These are phyloP conservation scores for Saturnispora dispora DNA, from an alignment of 805 yeast species.

Conservation along the genomic window DNA sequence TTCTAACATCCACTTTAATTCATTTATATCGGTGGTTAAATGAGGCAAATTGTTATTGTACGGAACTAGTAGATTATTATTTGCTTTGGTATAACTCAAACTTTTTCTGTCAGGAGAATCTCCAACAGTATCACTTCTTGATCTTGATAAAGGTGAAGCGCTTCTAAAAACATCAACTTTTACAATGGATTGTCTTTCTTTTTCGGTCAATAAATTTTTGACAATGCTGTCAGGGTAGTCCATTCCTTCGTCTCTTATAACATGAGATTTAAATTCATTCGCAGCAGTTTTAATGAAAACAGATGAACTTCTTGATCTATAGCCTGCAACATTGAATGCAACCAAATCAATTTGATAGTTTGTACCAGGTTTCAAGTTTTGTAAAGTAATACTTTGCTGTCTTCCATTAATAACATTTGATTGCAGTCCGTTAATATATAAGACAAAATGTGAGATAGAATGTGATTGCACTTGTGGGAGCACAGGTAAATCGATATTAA, in stretches of 20 bases:
- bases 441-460: constrained; percentile 27
- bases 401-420: constrained; percentile 28
- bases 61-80: constrained; percentile 2
- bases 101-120: constrained; percentile 11
- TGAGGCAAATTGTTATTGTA: constrained; percentile 21
- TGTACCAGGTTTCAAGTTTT: constrained; percentile 27
- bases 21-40: constrained; percentile 33
- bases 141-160: constrained; percentile 17
- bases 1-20: constrained; percentile 33
- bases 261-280: constrained; percentile 4
- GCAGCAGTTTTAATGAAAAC: constrained; percentile 31
- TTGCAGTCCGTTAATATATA: constrained; percentile 34
- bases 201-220: constrained; percentile 27
- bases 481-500: constrained; percentile 15
- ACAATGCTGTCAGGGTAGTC: constrained; percentile 33
- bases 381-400: constrained; percentile 29
- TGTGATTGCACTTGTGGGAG: constrained; percentile 17
- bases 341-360: constrained; percentile 37
- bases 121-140: constrained; percentile 31
- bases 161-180: constrained; percentile 24
- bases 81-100: constrained; percentile 3
- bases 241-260: constrained; percentile 17
- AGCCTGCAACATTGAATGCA: constrained; percentile 32
- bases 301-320: constrained; percentile 33
- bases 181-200: constrained; percentile 24